phyloP scores from a whole-genome alignment of 139 green algal genomes.

The Tetraselmis chui region DNA sequence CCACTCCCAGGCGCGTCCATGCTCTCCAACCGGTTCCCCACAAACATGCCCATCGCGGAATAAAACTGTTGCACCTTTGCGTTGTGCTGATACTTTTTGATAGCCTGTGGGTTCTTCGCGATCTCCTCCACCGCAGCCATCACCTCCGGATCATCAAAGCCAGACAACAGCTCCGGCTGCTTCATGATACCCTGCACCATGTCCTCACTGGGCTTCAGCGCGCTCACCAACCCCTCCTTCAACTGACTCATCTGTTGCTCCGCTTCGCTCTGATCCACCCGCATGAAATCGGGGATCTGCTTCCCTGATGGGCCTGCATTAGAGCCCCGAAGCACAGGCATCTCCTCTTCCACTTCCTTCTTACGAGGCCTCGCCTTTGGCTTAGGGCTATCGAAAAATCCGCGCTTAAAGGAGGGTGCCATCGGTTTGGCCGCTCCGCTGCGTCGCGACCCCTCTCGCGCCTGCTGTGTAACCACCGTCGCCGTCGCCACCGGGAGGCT shows the following conservation, averaged over 20 bases:
- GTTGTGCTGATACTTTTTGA: constrained; percentile 34
- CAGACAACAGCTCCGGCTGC: neutral
- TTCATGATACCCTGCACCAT: neutral
- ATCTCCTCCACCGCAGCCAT: constrained; percentile 36
- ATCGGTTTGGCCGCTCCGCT: neutral
- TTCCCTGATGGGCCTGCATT: neutral
- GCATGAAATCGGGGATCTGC: neutral
- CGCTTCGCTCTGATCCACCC: neutral
- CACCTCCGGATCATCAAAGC: constrained; percentile 35
- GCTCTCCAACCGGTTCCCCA: constrained; percentile 17
- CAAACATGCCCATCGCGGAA: constrained; percentile 15
- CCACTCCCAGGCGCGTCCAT: no score
- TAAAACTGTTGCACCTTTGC: constrained; percentile 35
- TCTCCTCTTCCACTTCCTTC: neutral
- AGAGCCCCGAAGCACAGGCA: neutral
- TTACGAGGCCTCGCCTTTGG: neutral
- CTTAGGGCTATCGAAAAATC: neutral
- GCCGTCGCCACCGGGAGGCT: neutral
- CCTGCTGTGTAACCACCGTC: neutral
- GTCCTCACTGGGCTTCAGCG: neutral
- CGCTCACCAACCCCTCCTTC: neutral
- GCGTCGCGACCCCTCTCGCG: no score
- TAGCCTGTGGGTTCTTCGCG: constrained; percentile 19
- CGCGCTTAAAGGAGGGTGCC: neutral
- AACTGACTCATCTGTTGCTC: neutral